Percentiles rank a stretch among this genome's conserved stretches.
Evolutionary conservation across 2,329 filamentous ascomycete genomes (phyloP).

Genomic region (Pseudogymnoascus verrucosus): DNA sequence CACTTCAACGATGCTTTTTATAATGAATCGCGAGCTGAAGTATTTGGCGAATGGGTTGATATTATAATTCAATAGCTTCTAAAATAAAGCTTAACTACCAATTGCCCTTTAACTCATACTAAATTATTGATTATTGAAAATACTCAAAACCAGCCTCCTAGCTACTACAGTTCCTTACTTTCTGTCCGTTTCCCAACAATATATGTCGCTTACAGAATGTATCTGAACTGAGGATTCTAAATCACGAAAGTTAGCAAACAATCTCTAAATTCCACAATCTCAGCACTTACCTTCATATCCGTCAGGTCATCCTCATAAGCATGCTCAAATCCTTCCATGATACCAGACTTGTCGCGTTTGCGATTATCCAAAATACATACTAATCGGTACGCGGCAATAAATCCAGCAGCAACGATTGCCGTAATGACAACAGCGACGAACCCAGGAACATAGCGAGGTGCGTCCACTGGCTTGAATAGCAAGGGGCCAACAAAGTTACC

Average conservation of each 20-base stretch:
- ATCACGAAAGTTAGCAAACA: not conserved
- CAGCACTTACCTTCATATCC: slow-evolving; percentile 3
- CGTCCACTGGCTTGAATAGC: slow-evolving; percentile 33
- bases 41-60: not conserved
- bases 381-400: not conserved
- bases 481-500: slow-evolving; percentile 31
- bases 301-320: slow-evolving; percentile 12
- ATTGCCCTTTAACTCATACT: not conserved
- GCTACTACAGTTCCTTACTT: not conserved
- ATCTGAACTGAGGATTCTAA: slow-evolving; percentile 11
- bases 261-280: not conserved
- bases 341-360: slow-evolving; percentile 5
- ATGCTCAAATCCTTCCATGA: slow-evolving; percentile 10
- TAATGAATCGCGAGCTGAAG: not conserved
- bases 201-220: not conserved
- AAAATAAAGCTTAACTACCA: not conserved
- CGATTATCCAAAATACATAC: slow-evolving; percentile 2
- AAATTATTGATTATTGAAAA: not conserved
- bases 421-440: slow-evolving; percentile 31
- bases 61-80: not conserved
- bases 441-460: slow-evolving; percentile 33
- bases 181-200: not conserved
- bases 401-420: not conserved
- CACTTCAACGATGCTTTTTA: not conserved
- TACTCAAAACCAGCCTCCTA: not conserved